Evolutionary conservation across 2,329 filamentous ascomycete species (phyloP), one percentile per base, ranked within the genome.

Genomic region (Claviceps monticola): DNA sequence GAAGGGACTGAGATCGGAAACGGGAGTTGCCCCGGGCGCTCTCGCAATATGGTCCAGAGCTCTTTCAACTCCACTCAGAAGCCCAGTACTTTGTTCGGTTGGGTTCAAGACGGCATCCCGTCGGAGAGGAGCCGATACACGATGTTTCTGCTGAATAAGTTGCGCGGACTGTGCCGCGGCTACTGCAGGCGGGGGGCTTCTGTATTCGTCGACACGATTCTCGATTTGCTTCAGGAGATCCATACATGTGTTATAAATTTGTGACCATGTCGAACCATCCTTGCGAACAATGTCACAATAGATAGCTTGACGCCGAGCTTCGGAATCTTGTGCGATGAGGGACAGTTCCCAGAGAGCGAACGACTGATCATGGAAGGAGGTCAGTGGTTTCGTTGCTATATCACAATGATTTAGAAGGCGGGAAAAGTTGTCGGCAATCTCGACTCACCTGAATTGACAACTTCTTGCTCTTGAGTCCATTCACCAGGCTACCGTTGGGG

Each of bases 301-400:
- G 51, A 97, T 88, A 19, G 81, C 79, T 65, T 84, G 86, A 50
- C 91, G 80, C 37, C 89, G 82, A n/a, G 80, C 75, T 16, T 83
- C 75, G 56, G 86, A 90, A 51, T 80, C 77, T 52, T 84, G 78
- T 39, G 86, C 83, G 58, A 96, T 95, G 52, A 87, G 75, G 34
- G 82, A 80, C 29, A 96, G 73, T 63, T 97, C 91, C 90, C 90
- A 95, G 66, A 95, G 85, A 16, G 91, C 90, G 65, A 94, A 95
- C 0, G 81, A 78, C 77, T 86, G 54, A 1, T 21, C n/a, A 42
- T 5, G 48, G 54, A 16, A 26, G 11, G 23, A 44, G 42, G 56
- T 68, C 51, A 62, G 59, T 41, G 5, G 14, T 45, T 45, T 29
- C 5, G 5, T 39, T 17, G 29, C 29, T 11, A 1, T 37, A 9